Base-by-base conservation (phyloP, 2,329 filamentous ascomycete species). In the Cryoendolithus antarcticus region DNA sequence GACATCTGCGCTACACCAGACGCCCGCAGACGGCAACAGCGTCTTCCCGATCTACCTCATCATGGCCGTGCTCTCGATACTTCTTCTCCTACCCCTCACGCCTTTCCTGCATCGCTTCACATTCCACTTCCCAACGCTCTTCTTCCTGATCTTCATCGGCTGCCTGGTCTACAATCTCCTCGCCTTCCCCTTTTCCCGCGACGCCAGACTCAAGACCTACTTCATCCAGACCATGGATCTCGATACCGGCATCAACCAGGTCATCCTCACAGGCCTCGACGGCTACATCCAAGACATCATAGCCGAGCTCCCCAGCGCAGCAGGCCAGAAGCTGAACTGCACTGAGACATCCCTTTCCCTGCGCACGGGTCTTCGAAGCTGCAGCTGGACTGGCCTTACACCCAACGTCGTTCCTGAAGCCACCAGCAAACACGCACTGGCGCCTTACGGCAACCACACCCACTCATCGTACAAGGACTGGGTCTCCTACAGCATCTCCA, bases 101-200 rank as follows among this genome's bases (percentile, higher is more conserved):
- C 91, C 91, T 0, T 93, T 93, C 56, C 70, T 94, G 31, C 88
- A 96, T 58, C 80, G 89, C 32, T 76, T 91, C 46, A 85, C 80
- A 1, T 82, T 82, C 55, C 86, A 93, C 44, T 59, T 96, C 3
- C 88, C 91, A 0, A 64, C 80, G 0, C 78, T 93, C 50, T 61
- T 95, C 10, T 68, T 93, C 21, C 56, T 80, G 9, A 65, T 94
- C 6, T 84, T 86, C 44, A 54, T 75, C 15, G 83, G 71, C 24
- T 93, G 86, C 1, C 63, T 93, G 21, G 72, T 88, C 40, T 96
- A 94, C 66, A 93, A 93, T 55, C 72, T 95, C 4, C 63, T 75
- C 2, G 84, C 83, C 1, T 95, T 94, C 59, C 91, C 91, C 0
- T 96, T 96, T 61, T 91, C 85, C 0, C 64, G 74, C 13, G 71